A percentile compares a stretch with the other conserved stretches of the same genome.
Conservation (phyloP, 345 rosid species). For the Murraya paniculata region DNA sequence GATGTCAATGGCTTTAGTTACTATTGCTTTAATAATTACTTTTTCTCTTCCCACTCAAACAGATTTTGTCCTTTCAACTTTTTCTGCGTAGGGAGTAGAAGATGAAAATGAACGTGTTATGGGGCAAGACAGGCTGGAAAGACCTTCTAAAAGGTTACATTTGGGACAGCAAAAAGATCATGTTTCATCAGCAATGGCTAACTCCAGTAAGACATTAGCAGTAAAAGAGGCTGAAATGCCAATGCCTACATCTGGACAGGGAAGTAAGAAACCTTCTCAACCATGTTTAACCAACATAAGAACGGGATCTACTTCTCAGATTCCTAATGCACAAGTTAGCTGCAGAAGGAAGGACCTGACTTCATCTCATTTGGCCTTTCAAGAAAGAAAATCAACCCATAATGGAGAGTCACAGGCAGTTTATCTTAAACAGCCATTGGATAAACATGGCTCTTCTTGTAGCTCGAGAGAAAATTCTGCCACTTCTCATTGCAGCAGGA, state of each 20-base stretch:
- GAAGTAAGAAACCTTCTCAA: slow-evolving; percentile 12
- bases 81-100: slow-evolving; percentile 17
- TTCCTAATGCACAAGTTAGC: neutral
- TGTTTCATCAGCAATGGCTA: slow-evolving; percentile 23
- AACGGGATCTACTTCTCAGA: neutral
- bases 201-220: slow-evolving; percentile 5
- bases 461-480: neutral
- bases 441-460: neutral
- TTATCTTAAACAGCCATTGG: neutral
- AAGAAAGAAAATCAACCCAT: slow-evolving; percentile 8
- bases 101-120: neutral
- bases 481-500: slow-evolving; percentile 2
- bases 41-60: neutral
- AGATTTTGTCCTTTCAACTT: slow-evolving; percentile 1
- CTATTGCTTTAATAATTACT: neutral
- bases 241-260: neutral
- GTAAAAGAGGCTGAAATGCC: neutral
- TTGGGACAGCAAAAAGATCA: slow-evolving; percentile 21
- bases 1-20: neutral
- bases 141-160: slow-evolving; percentile 28
- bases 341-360: slow-evolving; percentile 6
- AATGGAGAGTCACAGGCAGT: slow-evolving; percentile 6
- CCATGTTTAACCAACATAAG: neutral
- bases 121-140: slow-evolving; percentile 12
- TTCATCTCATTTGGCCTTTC: neutral